These are phyloP conservation scores for Elaeagnus macrophylla DNA, from an alignment of 306 rosid species.

Conservation along the genomic window DNA sequence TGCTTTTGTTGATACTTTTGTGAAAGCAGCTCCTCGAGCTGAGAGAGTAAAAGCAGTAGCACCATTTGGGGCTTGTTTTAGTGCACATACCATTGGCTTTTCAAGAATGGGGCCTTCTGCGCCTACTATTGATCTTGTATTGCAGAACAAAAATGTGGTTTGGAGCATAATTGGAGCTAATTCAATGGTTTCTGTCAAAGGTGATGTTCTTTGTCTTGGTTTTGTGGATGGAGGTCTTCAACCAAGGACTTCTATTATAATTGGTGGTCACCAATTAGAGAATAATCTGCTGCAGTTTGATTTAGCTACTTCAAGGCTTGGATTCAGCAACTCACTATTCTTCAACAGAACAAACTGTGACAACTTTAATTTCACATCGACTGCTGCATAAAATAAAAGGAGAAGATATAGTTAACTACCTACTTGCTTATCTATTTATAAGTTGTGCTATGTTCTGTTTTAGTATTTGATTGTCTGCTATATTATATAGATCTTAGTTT, in stretches of 20 bases:
- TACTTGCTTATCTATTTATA: no score
- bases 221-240: constrained; percentile 44
- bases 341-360: constrained; percentile 33
- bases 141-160: constrained; percentile 33
- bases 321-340: constrained; percentile 35
- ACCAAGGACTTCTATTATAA: constrained; percentile 40
- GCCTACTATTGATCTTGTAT: constrained; percentile 36
- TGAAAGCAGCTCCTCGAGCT: constrained; percentile 1
- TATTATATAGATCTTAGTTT: no score
- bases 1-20: constrained; percentile 32
- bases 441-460: no score
- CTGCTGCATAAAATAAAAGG: no score
- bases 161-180: constrained; percentile 52
- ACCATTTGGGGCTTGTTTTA: constrained; percentile 49
- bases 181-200: constrained; percentile 36
- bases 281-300: constrained; percentile 50
- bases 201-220: constrained; percentile 43
- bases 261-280: constrained; percentile 56
- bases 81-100: constrained; percentile 8
- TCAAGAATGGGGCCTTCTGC: constrained; percentile 31
- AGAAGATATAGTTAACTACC: no score
- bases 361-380: constrained; percentile 45
- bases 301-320: constrained; percentile 41
- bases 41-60: constrained; percentile 30
- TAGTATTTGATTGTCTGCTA: no score